Percentiles rank a stretch among this genome's conserved stretches.
Evolutionary conservation across 1,139 yeast species (phyloP).

Genomic region (Lodderomyces theae): DNA sequence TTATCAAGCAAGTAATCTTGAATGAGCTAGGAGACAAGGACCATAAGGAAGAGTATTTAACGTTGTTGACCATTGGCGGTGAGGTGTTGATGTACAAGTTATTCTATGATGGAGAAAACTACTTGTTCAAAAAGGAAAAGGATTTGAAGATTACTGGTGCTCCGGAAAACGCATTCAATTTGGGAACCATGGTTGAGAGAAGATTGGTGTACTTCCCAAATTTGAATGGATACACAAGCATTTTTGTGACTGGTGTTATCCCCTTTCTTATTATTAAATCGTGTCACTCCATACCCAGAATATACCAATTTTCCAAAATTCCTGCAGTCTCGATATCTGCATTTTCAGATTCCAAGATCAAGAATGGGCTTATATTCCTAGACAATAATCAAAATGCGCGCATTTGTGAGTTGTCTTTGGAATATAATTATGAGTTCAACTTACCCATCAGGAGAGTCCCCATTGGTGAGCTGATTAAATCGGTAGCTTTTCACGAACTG

Average conservation of each 20-base stretch:
- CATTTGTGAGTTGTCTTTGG: constrained; percentile 56
- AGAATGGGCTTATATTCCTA: constrained; percentile 65
- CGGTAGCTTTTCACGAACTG: constrained; percentile 69
- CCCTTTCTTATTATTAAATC: constrained; percentile 71
- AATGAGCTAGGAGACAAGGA: constrained; percentile 64
- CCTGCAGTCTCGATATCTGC: constrained; percentile 64
- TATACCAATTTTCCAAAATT: constrained; percentile 64
- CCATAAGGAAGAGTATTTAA: constrained; percentile 53
- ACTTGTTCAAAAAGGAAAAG: constrained; percentile 47
- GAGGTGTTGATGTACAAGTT: constrained; percentile 69
- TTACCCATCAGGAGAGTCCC: constrained; percentile 57
- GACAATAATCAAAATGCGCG: constrained; percentile 73
- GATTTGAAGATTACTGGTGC: constrained; percentile 63
- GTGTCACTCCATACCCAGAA: constrained; percentile 60
- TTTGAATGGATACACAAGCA: constrained; percentile 56
- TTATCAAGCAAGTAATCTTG: constrained; percentile 67
- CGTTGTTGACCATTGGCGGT: constrained; percentile 76
- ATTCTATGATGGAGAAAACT: constrained; percentile 50
- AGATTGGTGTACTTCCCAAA: constrained; percentile 60
- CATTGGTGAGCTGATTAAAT: constrained; percentile 65
- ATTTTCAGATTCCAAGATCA: constrained; percentile 37
- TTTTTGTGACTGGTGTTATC: constrained; percentile 72
- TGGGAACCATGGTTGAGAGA: constrained; percentile 68
- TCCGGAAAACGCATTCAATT: constrained; percentile 69
- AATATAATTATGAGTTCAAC: constrained; percentile 57